These are phyloP conservation scores for Lotmaria passim DNA, from an alignment of 208 protist species.

Conservation along the genomic window DNA sequence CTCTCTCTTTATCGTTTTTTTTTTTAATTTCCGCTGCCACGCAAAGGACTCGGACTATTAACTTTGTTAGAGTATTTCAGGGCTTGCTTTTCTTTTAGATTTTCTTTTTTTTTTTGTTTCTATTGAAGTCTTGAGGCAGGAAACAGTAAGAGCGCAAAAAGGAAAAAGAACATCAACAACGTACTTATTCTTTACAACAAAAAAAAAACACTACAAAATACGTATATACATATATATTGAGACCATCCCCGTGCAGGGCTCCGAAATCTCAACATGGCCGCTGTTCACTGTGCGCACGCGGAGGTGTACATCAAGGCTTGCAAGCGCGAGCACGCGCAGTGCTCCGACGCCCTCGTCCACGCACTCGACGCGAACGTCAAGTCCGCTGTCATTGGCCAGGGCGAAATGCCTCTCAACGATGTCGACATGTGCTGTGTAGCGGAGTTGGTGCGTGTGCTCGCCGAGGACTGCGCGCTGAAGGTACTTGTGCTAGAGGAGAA, in stretches of 20 bases:
- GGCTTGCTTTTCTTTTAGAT: no score
- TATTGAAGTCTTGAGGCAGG: no score
- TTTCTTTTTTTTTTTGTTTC: no score
- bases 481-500: conserved; percentile 87
- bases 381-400: conserved; percentile 50
- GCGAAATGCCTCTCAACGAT: conserved; percentile 69
- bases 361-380: conserved; percentile 72
- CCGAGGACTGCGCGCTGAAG: conserved; percentile 45
- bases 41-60: no score
- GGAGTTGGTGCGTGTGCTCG: conserved; percentile 56
- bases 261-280: conserved; percentile 8
- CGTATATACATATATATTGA: no score
- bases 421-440: conserved; percentile 79
- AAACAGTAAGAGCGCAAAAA: no score
- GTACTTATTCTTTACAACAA: background rate
- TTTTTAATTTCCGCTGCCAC: no score
- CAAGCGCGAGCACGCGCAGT: conserved; percentile 66
- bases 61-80: no score
- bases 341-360: conserved; percentile 67
- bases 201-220: background rate
- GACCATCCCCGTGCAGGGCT: no score
- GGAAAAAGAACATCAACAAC: no score
- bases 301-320: conserved; percentile 74
- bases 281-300: conserved; percentile 33
- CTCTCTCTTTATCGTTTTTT: no score